Evolutionary conservation across 352 stramenopile genomes (phyloP).

Genomic region (Pythium aristosporum): DNA sequence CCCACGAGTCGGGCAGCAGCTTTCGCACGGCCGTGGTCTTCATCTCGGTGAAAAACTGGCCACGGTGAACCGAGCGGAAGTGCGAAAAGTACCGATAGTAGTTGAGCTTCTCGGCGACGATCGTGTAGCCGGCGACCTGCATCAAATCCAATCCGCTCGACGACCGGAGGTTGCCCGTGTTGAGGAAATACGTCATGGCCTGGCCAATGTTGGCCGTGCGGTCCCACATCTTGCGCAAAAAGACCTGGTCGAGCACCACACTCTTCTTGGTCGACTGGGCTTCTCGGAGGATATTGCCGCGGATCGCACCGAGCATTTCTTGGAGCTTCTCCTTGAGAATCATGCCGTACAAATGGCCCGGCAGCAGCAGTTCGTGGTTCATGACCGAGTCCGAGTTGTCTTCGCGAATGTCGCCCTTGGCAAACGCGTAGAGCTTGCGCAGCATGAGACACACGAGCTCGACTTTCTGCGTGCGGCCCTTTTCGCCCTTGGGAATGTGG

Average conservation of each 20-base stretch:
- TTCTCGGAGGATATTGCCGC: slow-evolving; percentile 83
- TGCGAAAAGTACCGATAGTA: slow-evolving; percentile 99
- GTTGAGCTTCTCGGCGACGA: slow-evolving; percentile 99
- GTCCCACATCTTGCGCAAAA: slow-evolving; percentile 94
- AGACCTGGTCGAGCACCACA: slow-evolving; percentile 81
- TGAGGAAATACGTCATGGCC: slow-evolving; percentile 98
- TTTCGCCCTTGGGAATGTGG: slow-evolving; percentile 91
- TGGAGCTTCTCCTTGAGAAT: slow-evolving; percentile 99
- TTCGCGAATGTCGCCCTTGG: slow-evolving; percentile 91
- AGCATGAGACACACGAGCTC: slow-evolving; percentile 96
- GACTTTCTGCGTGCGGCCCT: slow-evolving; percentile 88
- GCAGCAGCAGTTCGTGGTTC: slow-evolving; percentile 97
- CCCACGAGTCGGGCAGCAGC: slow-evolving; percentile 98
- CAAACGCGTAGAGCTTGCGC: slow-evolving; percentile 98
- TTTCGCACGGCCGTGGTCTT: slow-evolving; percentile 99
- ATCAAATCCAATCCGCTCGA: slow-evolving; percentile 97
- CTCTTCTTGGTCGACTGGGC: slow-evolving; percentile 45
- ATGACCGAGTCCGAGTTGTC: slow-evolving; percentile 99
- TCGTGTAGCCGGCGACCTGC: slow-evolving; percentile 97
- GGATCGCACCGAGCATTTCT: slow-evolving; percentile 85
- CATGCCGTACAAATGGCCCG: slow-evolving; percentile 94
- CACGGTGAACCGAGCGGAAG: slow-evolving; percentile 98
- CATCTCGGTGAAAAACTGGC: slow-evolving; percentile 99
- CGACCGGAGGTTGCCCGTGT: slow-evolving; percentile 98
- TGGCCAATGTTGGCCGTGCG: slow-evolving; percentile 88